Evolutionary conservation across 2,329 filamentous ascomycete species (phyloP), one percentile per base, ranked within the genome.

Genomic region (Fusarium irregulare): DNA sequence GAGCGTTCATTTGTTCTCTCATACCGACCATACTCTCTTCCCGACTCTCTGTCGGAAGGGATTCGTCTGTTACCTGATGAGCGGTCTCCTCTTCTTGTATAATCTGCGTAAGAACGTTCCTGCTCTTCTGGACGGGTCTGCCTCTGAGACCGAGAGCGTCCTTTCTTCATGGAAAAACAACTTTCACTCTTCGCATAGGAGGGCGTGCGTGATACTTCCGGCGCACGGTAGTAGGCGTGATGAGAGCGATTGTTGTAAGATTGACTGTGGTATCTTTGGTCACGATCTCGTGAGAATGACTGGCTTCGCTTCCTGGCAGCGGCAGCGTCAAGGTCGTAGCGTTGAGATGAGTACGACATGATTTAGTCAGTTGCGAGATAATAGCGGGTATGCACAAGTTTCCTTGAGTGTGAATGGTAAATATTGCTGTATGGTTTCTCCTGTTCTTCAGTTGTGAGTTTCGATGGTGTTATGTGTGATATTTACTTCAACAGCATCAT

Each of bases 301-400:
- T 56, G 54, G 16, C 30, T 46, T 37, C 61, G 58, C 47, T 37
- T 56, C 45, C 42, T 62, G 13, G 57, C 32, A 5, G 61, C 53
- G 7, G 32, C 60, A 41, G 60, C 21, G 20, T 60, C 41, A 51
- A 56, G 49, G n/a, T 58, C 53, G 32, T 56, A 63, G 16, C 56
- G 47, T 44, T 56, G 60, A 9, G 59, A 61, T n/a, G 49, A 62
- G 54, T 50, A 60, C 21, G 59, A 42, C 72, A 75, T 75, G 30
- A n/a, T 64, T 46, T 14, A 28, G 21, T 23, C 47, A 32, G 23
- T 11, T 37, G 27, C 18, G 32, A 7, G 41, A 41, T 64, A 64
- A 9, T 67, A 56, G 54, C 49, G 41, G 4, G 20, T 58, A 42
- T 6, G n/a, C 37, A 42, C 21, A 27, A 42, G 50, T 25, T n/a